These are phyloP conservation scores for Tricholoma bakamatsutake DNA, from an alignment of 768 basidiomycete genomes.

Conservation along the genomic window DNA sequence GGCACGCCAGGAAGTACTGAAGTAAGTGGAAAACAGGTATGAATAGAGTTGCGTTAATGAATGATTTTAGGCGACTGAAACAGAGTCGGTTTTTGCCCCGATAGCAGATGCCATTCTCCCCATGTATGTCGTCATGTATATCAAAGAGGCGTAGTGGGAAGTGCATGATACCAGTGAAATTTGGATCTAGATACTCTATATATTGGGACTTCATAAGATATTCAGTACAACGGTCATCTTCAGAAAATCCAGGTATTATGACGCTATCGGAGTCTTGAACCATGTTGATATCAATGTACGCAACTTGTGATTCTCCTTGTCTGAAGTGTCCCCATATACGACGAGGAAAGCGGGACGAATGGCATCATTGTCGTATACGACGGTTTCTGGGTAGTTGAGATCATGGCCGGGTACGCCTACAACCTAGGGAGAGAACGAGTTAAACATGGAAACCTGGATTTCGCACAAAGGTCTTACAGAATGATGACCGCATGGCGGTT, in stretches of 20 bases:
- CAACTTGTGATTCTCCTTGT: constrained; percentile 22
- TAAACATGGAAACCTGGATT: background rate
- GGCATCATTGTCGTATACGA: constrained; percentile 62
- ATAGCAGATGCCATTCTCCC: constrained; percentile 43
- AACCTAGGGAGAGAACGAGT: constrained; percentile 30
- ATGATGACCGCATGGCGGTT: constrained; percentile 53
- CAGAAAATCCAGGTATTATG: constrained; percentile 19
- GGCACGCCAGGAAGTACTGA: constrained; percentile 17
- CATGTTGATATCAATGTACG: constrained; percentile 30
- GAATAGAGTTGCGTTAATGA: constrained; percentile 6
- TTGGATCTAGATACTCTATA: constrained; percentile 2
- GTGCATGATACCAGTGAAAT: background rate
- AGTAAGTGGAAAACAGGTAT: constrained; percentile 3
- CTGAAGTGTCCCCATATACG: constrained; percentile 44
- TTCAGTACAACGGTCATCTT: constrained; percentile 9
- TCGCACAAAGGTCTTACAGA: constrained; percentile 34
- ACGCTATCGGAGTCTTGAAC: constrained; percentile 44
- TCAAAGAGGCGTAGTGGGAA: background rate
- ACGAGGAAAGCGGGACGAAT: constrained; percentile 62
- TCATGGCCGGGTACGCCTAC: constrained; percentile 58
- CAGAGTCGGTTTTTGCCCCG: constrained; percentile 48
- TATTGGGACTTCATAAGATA: constrained; percentile 1
- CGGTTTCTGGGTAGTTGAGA: constrained; percentile 65
- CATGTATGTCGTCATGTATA: background rate
- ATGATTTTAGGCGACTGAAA: constrained; percentile 34